A percentile compares a stretch with the other conserved stretches of the same genome.
phyloP scores from a whole-genome alignment of 163 green algal genomes.

The Trebouxiophyceae sp. region DNA sequence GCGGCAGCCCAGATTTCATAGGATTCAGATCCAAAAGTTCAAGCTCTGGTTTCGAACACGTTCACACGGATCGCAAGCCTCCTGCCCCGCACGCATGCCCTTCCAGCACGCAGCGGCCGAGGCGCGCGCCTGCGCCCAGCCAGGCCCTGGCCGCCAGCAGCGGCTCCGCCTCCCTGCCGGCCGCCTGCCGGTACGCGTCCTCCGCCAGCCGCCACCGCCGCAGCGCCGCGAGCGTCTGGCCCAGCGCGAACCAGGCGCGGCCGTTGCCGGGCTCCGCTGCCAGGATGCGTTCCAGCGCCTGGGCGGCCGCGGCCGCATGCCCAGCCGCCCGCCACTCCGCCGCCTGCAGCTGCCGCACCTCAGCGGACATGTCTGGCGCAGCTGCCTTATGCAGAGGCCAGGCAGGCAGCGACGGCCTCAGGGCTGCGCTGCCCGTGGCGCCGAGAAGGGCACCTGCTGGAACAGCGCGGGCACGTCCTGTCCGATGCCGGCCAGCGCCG shows the following conservation, averaged over 20 bases:
- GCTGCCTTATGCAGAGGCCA: too few species aligned
- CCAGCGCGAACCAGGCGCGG: slow-evolving; percentile 42
- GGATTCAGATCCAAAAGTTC: background rate
- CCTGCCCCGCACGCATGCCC: too few species aligned
- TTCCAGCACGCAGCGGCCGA: background rate
- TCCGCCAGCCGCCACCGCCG: slow-evolving; percentile 19
- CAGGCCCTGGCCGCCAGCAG: background rate
- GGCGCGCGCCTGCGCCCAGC: too few species aligned
- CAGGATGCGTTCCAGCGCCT: slow-evolving; percentile 34
- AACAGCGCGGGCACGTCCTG: slow-evolving; percentile 1
- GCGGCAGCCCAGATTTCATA: too few species aligned
- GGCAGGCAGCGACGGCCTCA: too few species aligned
- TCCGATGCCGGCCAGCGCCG: background rate
- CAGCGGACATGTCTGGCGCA: too few species aligned
- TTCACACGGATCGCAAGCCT: background rate
- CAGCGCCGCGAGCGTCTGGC: slow-evolving; percentile 25
- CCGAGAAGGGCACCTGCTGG: slow-evolving; percentile 4
- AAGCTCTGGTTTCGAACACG: background rate
- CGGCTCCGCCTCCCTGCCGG: background rate
- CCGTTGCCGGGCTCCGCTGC: slow-evolving; percentile 30
- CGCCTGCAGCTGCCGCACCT: too few species aligned
- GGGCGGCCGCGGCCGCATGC: slow-evolving; percentile 4
- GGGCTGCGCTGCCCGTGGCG: slow-evolving; percentile 7
- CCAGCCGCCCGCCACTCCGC: slow-evolving; percentile 19
- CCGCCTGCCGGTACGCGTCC: slow-evolving; percentile 19